These are phyloP conservation scores for Moesziomyces parantarcticus DNA, from an alignment of 1,284 basidiomycete species.

Conservation along the genomic window DNA sequence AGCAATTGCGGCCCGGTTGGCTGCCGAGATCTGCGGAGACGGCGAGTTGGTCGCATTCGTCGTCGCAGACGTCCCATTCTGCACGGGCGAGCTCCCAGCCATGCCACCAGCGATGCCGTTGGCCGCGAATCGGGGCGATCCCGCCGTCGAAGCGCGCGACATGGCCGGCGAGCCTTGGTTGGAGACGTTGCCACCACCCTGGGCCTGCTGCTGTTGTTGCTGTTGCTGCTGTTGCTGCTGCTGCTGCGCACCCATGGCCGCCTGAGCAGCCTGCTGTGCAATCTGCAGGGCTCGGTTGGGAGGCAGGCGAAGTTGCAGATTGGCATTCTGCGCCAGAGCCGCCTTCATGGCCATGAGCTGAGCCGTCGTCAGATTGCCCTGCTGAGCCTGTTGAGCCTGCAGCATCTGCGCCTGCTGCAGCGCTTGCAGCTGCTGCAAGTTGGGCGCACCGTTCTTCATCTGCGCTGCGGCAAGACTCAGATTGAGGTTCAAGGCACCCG, in stretches of 20 bases:
- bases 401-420: slow-evolving; percentile 46
- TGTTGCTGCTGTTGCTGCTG: slow-evolving; percentile 25
- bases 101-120: slow-evolving; percentile 36
- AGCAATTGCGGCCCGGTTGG: slow-evolving; percentile 42
- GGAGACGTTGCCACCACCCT: slow-evolving; percentile 26
- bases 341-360: slow-evolving; percentile 60
- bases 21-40: slow-evolving; percentile 48
- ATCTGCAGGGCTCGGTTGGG: slow-evolving; percentile 55
- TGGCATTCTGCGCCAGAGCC: slow-evolving; percentile 49
- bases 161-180: slow-evolving; percentile 48
- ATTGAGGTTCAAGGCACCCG: slow-evolving; percentile 32
- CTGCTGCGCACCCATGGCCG: slow-evolving; percentile 37
- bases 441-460: slow-evolving; percentile 37
- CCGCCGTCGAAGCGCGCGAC: slow-evolving; percentile 48
- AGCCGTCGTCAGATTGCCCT: slow-evolving; percentile 34
- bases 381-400: slow-evolving; percentile 18
- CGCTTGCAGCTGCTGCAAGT: slow-evolving; percentile 37
- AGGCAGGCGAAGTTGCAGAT: slow-evolving; percentile 50
- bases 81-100: slow-evolving; percentile 39
- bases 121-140: slow-evolving; percentile 41
- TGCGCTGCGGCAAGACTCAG: slow-evolving; percentile 41
- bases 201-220: slow-evolving; percentile 28
- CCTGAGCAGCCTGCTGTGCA: slow-evolving; percentile 51
- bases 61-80: slow-evolving; percentile 31
- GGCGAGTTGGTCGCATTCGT: slow-evolving; percentile 47